Conservation (phyloP, 805 yeast species). For the Teunomyces lycoperdinae region DNA sequence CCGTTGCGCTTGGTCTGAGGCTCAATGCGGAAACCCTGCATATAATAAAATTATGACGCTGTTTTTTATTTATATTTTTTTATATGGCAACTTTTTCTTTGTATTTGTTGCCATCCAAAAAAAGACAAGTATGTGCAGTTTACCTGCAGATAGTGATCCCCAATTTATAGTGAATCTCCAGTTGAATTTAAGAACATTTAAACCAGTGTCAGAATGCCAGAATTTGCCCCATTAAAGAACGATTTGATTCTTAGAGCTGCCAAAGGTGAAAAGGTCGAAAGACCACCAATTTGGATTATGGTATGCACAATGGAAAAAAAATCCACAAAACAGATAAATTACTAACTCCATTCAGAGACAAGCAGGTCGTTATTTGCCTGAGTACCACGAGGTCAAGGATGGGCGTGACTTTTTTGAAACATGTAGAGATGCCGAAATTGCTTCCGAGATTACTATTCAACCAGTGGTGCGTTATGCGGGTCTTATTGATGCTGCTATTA, state of each 20-base stretch:
- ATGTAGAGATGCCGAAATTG: slow-evolving; percentile 93
- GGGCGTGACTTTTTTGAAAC: slow-evolving; percentile 87
- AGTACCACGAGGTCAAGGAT: slow-evolving; percentile 86
- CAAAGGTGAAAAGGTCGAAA: slow-evolving; percentile 81
- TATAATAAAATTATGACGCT: neutral
- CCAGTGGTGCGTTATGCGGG: slow-evolving; percentile 90
- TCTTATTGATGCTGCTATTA: slow-evolving; percentile 92
- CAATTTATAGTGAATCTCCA: too few species aligned
- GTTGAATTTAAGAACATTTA: neutral
- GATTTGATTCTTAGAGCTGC: slow-evolving; percentile 93
- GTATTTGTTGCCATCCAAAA: too few species aligned
- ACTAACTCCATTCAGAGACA: slow-evolving; percentile 51
- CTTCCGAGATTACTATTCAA: slow-evolving; percentile 91
- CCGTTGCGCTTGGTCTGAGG: neutral
- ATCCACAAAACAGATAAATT: slow-evolving; percentile 6
- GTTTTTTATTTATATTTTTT: neutral
- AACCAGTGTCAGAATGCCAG: slow-evolving; percentile 19
- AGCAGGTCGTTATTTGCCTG: slow-evolving; percentile 93
- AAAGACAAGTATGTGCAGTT: too few species aligned
- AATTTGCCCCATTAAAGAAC: slow-evolving; percentile 78
- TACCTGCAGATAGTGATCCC: too few species aligned
- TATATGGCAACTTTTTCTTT: too few species aligned
- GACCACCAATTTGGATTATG: slow-evolving; percentile 99
- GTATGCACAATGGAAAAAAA: slow-evolving; percentile 22
- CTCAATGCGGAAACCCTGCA: neutral